phyloP scores from a whole-genome alignment of 108 stramenopile species.

The Conticribra guillardii region DNA sequence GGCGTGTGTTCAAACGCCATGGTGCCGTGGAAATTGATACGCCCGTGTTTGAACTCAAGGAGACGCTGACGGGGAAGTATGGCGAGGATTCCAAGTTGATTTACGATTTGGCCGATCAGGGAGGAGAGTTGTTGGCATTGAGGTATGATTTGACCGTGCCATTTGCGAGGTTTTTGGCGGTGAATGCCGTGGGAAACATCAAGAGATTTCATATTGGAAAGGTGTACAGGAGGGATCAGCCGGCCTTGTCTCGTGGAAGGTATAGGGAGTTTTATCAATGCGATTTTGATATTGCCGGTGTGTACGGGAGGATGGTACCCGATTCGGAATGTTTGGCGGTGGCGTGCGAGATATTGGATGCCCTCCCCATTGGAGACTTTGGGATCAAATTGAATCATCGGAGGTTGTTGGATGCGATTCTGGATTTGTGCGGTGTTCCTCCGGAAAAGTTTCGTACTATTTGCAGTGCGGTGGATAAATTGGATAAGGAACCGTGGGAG shows the following conservation, averaged over 20 bases:
- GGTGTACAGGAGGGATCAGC: slow-evolving; percentile 92
- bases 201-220: slow-evolving; percentile 92
- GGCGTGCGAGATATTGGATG: slow-evolving; percentile 83
- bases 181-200: slow-evolving; percentile 87
- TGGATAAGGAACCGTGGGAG: slow-evolving; percentile 91
- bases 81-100: slow-evolving; percentile 93
- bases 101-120: slow-evolving; percentile 94
- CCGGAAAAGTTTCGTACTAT: slow-evolving; percentile 89
- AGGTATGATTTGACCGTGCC: slow-evolving; percentile 94
- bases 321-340: slow-evolving; percentile 89
- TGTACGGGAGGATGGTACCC: slow-evolving; percentile 81
- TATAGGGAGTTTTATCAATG: slow-evolving; percentile 97
- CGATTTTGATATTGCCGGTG: slow-evolving; percentile 90
- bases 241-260: slow-evolving; percentile 74
- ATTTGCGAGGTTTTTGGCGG: slow-evolving; percentile 90
- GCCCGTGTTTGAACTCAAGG: slow-evolving; percentile 92
- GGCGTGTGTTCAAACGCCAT: slow-evolving; percentile 89
- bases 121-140: slow-evolving; percentile 80
- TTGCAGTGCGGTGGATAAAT: slow-evolving; percentile 93
- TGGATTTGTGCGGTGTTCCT: slow-evolving; percentile 90
- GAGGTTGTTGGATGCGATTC: slow-evolving; percentile 84
- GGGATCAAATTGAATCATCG: slow-evolving; percentile 92
- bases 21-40: slow-evolving; percentile 94
- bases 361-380: slow-evolving; percentile 89
- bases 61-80: slow-evolving; percentile 93